Evolutionary conservation across 495 filamentous ascomycete species (phyloP).

Genomic region (Entonaema liquescens): DNA sequence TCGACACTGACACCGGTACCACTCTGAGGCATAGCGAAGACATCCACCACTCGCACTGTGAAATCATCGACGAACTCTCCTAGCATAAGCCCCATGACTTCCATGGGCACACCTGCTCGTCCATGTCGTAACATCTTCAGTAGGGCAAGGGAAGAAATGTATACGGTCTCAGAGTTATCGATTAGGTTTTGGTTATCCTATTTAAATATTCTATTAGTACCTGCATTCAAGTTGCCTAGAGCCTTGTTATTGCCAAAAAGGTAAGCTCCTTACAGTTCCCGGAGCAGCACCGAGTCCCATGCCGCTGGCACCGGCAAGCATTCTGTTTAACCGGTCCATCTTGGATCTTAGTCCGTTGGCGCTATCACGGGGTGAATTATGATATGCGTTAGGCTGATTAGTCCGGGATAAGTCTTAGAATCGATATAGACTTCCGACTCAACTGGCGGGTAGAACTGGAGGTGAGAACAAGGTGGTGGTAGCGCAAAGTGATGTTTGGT

Average conservation of each 20-base stretch:
- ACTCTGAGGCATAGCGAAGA: conserved; percentile 99
- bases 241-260: neutral
- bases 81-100: conserved; percentile 99
- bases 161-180: conserved; percentile 99
- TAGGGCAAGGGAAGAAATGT: conserved; percentile 96
- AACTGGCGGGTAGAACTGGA: neutral
- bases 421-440: neutral
- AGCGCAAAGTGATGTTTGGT: conserved; percentile 10
- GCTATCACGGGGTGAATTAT: conserved; percentile 12
- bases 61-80: conserved; percentile 99
- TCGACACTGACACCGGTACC: conserved; percentile 98
- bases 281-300: conserved; percentile 78
- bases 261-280: conserved; percentile 70
- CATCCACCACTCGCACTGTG: conserved; percentile 95
- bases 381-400: conserved; percentile 1
- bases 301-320: conserved; percentile 80
- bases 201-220: conserved; percentile 22
- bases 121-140: conserved; percentile 99
- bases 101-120: conserved; percentile 97
- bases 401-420: neutral
- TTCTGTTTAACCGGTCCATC: conserved; percentile 89
- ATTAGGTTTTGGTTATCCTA: conserved; percentile 89
- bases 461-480: neutral
- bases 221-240: neutral
- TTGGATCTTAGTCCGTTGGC: conserved; percentile 57